Percentiles rank a stretch among this genome's conserved stretches.
These are phyloP conservation scores for Candida anglica DNA, from an alignment of 805 yeast genomes.

Conservation along the genomic window DNA sequence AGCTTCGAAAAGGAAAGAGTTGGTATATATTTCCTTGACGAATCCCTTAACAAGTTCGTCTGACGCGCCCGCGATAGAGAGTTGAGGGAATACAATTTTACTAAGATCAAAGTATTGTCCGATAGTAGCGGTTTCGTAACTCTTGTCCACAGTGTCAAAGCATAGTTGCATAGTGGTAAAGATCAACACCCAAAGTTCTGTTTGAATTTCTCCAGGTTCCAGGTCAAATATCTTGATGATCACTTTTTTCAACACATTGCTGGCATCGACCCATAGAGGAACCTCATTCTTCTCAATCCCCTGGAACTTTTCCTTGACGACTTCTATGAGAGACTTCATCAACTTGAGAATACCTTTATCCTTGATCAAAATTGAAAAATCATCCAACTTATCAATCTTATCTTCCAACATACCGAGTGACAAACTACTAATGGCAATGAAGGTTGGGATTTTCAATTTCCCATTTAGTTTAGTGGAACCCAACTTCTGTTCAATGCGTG, in stretches of 20 bases:
- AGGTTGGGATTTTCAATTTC: slow-evolving; percentile 53
- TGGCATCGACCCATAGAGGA: slow-evolving; percentile 55
- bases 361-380: slow-evolving; percentile 32
- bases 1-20: slow-evolving; percentile 56
- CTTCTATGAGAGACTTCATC: slow-evolving; percentile 48
- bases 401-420: slow-evolving; percentile 39
- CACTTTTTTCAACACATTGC: slow-evolving; percentile 34
- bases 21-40: slow-evolving; percentile 48
- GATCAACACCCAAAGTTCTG: slow-evolving; percentile 37
- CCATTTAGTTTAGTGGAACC: slow-evolving; percentile 21
- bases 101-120: slow-evolving; percentile 41
- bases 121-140: slow-evolving; percentile 44
- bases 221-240: slow-evolving; percentile 24
- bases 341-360: slow-evolving; percentile 46
- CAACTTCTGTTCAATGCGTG: slow-evolving; percentile 53
- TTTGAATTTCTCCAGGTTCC: slow-evolving; percentile 7
- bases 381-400: slow-evolving; percentile 26
- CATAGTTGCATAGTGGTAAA: slow-evolving; percentile 39
- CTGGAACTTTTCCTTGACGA: slow-evolving; percentile 41
- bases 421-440: slow-evolving; percentile 52
- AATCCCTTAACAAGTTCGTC: slow-evolving; percentile 35
- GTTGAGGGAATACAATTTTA: slow-evolving; percentile 33
- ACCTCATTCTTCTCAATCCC: slow-evolving; percentile 21
- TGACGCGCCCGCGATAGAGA: slow-evolving; percentile 16
- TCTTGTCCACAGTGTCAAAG: slow-evolving; percentile 24